Percentiles rank a stretch among this genome's conserved stretches.
Conservation (phyloP, 164 flowering plant genomes). For the Vitis labrusca region DNA sequence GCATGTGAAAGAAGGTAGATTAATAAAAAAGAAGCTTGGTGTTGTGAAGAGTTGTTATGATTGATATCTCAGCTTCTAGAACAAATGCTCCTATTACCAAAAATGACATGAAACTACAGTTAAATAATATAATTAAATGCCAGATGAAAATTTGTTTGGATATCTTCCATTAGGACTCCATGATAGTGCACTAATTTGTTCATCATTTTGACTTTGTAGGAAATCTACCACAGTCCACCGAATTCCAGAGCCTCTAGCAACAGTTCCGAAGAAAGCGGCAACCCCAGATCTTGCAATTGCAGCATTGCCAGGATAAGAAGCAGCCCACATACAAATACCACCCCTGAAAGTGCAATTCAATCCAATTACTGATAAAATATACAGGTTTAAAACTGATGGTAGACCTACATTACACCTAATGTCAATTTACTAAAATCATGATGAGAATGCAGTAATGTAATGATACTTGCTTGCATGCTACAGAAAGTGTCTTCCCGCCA, state of each 20-base stretch:
- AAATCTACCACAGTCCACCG: slow-evolving; percentile 87
- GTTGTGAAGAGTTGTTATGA: no score
- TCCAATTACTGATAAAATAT: background rate
- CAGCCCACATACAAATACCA: slow-evolving; percentile 96
- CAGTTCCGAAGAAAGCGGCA: slow-evolving; percentile 56
- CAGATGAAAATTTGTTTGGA: slow-evolving; percentile 38
- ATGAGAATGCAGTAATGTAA: slow-evolving; percentile 3
- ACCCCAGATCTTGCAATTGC: slow-evolving; percentile 80
- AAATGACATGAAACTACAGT: background rate
- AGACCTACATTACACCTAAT: background rate
- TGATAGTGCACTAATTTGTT: slow-evolving; percentile 77
- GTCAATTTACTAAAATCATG: slow-evolving; percentile 1
- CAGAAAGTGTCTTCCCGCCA: slow-evolving; percentile 88
- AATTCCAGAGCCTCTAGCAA: slow-evolving; percentile 76
- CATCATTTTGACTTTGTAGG: slow-evolving; percentile 61
- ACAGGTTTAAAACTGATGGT: background rate
- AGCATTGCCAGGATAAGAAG: slow-evolving; percentile 87
- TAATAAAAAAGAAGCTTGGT: background rate
- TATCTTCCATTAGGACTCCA: slow-evolving; percentile 99
- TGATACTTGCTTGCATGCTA: slow-evolving; percentile 86
- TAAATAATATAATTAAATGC: background rate
- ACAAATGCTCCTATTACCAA: no score
- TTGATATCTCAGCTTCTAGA: no score
- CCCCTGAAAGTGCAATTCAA: slow-evolving; percentile 48
- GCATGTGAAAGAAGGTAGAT: no score